Base-by-base conservation (phyloP, 2,329 filamentous ascomycete genomes). In the Aspergillus awamori region DNA sequence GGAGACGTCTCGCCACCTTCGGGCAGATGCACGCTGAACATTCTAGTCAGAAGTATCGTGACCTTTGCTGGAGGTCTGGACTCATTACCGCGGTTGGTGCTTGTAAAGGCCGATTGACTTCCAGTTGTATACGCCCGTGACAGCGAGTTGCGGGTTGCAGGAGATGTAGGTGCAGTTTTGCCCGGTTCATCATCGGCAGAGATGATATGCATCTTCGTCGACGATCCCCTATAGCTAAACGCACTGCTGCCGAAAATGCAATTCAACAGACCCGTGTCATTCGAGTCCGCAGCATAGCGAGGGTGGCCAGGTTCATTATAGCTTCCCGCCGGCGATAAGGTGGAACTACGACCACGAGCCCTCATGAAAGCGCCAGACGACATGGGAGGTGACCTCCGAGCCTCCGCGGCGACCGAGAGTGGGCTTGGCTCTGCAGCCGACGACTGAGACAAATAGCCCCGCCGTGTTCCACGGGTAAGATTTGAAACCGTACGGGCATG, bases 241-340 rank as follows among this genome's bases (percentile, higher is more conserved):
- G 82, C 81, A 57, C 82, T 82, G 63, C 84, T 85, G 28, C 85
- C 85, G 69, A 87, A 87, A 70, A 87, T 87, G 71, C 84, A 87
- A 63, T 86, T 84, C 60, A 87, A 67, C 72, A 72, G 76, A 69
- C 74, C 82, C 69, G 71, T 80, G 75, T 86, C 84, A 51, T 82
- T 82, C 10, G 80, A 80, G 65, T 86, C 83, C 33, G 77, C 68
- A 39, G 76, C 68, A 59, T 72, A 67, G 17, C 77, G 76, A 26
- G 72, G 75, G 58, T 72, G 73, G n/a, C 75, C 72, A 54, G 67
- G 65, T 53, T 76, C 78, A 60, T 71, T 66, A 61, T 69, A 67
- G 36, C 69, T 69, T 24, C 71, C 71, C 2, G 68, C 64, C 4
- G 73, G 73, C 13, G 79, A 77, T 52, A 81, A 71, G 8, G 79